Conservation (phyloP, 73 alveolate genomes). For the Tetrahymena elliotti region DNA sequence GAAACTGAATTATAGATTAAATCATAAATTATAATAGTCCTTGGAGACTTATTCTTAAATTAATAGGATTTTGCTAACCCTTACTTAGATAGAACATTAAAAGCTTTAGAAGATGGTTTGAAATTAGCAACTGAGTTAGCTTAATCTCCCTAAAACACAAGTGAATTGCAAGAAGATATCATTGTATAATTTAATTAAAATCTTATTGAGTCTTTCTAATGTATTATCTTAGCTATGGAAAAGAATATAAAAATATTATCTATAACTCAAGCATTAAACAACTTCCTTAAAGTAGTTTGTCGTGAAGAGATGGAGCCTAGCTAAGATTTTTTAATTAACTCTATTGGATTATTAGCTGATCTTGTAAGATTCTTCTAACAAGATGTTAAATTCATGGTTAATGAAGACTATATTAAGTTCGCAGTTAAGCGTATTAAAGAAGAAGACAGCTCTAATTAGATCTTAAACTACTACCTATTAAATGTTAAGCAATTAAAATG, state of each 20-base stretch:
- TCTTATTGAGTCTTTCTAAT: not conserved
- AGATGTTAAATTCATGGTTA: not conserved
- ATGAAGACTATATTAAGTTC: not conserved
- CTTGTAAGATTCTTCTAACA: not conserved
- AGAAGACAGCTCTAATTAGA: not conserved
- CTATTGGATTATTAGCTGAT: not conserved
- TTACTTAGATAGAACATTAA: not conserved
- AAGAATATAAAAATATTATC: not conserved
- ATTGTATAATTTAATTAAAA: not conserved
- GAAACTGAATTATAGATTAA: not conserved
- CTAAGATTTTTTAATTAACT: not conserved
- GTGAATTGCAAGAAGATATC: not conserved
- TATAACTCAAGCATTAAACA: not conserved
- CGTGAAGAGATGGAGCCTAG: not conserved
- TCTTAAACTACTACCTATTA: not conserved
- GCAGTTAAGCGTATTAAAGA: not conserved
- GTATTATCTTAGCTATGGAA: not conserved
- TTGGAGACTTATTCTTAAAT: not conserved
- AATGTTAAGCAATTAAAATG: not conserved
- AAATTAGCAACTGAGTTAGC: not conserved
- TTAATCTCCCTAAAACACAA: not conserved
- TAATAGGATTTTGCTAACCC: not conserved
- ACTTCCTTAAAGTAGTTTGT: not conserved
- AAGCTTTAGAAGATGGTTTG: not conserved
- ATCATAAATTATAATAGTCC: not conserved